Evolutionary conservation across 1,284 basidiomycete genomes (phyloP), one percentile per base, ranked within the genome.

Genomic region (Anthracocystis panici-leucophaei): DNA sequence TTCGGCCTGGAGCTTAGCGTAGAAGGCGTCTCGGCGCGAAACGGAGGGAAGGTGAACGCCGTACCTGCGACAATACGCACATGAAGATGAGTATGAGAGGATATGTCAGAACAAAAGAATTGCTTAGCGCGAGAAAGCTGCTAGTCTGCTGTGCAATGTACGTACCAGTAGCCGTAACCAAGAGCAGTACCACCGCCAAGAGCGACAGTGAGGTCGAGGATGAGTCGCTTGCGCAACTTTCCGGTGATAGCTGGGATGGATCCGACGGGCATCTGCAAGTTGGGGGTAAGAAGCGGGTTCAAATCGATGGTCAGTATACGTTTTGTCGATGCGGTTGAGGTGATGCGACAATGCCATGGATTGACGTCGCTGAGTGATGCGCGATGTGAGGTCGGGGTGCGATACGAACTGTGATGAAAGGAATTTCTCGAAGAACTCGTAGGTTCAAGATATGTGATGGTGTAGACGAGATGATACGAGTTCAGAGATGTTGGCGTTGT

Each of bases 201-300:
- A 41, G 80, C 81, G 62, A 82, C 80, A 53, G 69, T 75, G 48
- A 82, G 68, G 68, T 82, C 81, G 54, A 82, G 78, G 59, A 82
- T 82, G 48, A 82, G 75, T 56, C 81, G 76, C 79, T 82, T 82
- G 67, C 81, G 81, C 64, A 82, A 68, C 77, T 81, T 82, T 59
- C 81, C 81, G 49, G 81, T 82, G 73, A 82, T 82, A 64, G 81
- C 65, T 33, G 81, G 65, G 64, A 82, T 75, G 51, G 74, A 60
- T 66, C 75, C 77, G 58, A 77, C 75, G 54, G 79, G 77, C 79
- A 81, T 81, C 61, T 63, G 59, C 45, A 21, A 27, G 48, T 16
- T 3, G 12, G 9, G 14, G 10, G 38, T 3, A 56, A 25, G 49
- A 20, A 33, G 11, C 23, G n/a, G 27, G 18, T 14, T 27, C 25